phyloP scores from a whole-genome alignment of 108 stramenopile genomes.

The Schizochytrium sp. region DNA sequence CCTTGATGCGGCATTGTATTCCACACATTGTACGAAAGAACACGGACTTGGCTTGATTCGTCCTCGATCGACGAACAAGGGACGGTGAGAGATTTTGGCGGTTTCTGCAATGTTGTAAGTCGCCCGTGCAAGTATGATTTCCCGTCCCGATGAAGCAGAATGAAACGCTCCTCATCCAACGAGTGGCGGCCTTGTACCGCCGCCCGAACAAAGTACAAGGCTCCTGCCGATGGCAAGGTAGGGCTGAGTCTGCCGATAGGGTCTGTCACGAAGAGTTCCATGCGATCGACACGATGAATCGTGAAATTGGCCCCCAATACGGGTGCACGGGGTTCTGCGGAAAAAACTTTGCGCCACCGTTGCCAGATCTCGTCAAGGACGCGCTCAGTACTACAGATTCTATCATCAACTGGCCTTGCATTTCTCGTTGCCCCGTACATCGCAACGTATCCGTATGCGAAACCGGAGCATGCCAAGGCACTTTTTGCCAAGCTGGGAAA shows the following conservation, averaged over 20 bases:
- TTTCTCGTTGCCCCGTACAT: neutral
- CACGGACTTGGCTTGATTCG: neutral
- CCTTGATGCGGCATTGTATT: slow-evolving; percentile 2
- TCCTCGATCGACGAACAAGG: neutral
- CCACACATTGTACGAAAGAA: slow-evolving; percentile 10
- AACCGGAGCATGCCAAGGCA: neutral
- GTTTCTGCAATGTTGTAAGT: too few species aligned
- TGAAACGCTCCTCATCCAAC: neutral
- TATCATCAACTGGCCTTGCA: neutral
- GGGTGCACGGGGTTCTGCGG: neutral
- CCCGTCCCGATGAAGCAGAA: neutral
- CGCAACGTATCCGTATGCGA: neutral
- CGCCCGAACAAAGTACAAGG: neutral
- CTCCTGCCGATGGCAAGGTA: neutral
- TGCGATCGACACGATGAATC: neutral
- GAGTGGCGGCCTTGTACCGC: neutral
- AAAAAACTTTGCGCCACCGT: neutral
- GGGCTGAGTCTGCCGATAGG: neutral
- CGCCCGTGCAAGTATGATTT: neutral
- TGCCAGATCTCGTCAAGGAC: neutral
- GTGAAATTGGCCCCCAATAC: neutral
- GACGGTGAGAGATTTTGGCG: neutral
- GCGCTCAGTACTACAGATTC: neutral
- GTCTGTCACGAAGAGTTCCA: neutral
- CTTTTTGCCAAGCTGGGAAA: too few species aligned